Conservation (phyloP, 1,284 basidiomycete genomes). For the Leccinum cinnamomeum region DNA sequence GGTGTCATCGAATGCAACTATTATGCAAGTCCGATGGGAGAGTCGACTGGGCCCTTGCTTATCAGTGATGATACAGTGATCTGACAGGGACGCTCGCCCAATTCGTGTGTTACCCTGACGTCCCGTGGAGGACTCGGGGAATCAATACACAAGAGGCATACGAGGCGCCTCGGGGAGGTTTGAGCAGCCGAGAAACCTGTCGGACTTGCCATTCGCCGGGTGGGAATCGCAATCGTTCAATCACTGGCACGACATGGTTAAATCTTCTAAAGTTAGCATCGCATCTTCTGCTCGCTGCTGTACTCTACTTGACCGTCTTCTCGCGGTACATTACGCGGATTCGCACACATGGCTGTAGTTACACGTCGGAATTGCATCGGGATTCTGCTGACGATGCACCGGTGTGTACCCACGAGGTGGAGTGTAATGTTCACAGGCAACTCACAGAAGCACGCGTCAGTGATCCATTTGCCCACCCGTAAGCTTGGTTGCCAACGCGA, state of each 20-base stretch:
- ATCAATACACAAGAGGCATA: neutral
- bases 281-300: neutral
- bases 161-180: neutral
- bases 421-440: neutral
- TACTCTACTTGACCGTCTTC: neutral
- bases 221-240: no score
- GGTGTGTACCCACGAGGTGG: neutral
- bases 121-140: neutral
- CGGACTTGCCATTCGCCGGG: no score
- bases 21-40: neutral
- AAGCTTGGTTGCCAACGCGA: neutral
- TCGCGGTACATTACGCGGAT: neutral
- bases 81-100: neutral
- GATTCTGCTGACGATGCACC: neutral
- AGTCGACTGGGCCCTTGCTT: neutral
- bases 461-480: neutral
- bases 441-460: neutral
- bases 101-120: neutral
- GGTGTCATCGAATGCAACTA: neutral
- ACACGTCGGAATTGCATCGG: neutral
- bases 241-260: no score
- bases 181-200: no score
- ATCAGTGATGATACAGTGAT: neutral
- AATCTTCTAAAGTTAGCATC: neutral
- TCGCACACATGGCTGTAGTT: neutral